Conservation (phyloP, 1,284 basidiomycete species). For the Fomes fomentarius region DNA sequence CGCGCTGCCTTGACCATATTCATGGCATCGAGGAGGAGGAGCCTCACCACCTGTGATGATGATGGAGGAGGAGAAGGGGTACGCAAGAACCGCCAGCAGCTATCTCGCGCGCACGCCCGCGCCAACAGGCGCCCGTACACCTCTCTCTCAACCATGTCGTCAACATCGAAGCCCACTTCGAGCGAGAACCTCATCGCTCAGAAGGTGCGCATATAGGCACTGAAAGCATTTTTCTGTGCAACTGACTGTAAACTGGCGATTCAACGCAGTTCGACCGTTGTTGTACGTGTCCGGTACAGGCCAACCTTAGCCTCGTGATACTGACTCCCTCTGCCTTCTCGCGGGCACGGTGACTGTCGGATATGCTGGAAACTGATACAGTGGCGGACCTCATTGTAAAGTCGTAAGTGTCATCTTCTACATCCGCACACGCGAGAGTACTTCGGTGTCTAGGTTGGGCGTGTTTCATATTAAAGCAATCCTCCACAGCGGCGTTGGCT, state of each 20-base stretch:
- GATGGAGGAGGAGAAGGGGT: too few relatives aligned
- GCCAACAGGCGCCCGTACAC: slow-evolving; percentile 9
- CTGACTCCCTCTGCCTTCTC: slow-evolving; percentile 4
- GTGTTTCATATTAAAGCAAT: neutral
- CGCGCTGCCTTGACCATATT: too few relatives aligned
- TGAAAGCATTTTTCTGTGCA: neutral
- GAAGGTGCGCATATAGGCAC: slow-evolving; percentile 60
- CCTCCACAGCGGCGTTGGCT: slow-evolving; percentile 83
- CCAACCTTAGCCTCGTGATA: neutral
- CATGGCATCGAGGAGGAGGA: too few relatives aligned
- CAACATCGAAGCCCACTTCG: slow-evolving; percentile 60
- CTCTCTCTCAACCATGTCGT: slow-evolving; percentile 45
- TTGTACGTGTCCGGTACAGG: slow-evolving; percentile 56
- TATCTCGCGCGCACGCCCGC: neutral
- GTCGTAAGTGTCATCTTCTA: slow-evolving; percentile 53
- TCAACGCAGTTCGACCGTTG: slow-evolving; percentile 85
- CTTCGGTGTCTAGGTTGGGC: neutral
- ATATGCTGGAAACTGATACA: slow-evolving; percentile 32
- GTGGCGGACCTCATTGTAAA: slow-evolving; percentile 83
- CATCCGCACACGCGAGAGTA: neutral
- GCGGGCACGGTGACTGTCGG: neutral
- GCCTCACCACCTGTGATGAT: too few relatives aligned
- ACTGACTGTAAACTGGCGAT: neutral
- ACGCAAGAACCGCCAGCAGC: neutral
- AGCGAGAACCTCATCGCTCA: slow-evolving; percentile 87